phyloP scores from a whole-genome alignment of 495 filamentous ascomycete species.

The Penicillium argentinense region DNA sequence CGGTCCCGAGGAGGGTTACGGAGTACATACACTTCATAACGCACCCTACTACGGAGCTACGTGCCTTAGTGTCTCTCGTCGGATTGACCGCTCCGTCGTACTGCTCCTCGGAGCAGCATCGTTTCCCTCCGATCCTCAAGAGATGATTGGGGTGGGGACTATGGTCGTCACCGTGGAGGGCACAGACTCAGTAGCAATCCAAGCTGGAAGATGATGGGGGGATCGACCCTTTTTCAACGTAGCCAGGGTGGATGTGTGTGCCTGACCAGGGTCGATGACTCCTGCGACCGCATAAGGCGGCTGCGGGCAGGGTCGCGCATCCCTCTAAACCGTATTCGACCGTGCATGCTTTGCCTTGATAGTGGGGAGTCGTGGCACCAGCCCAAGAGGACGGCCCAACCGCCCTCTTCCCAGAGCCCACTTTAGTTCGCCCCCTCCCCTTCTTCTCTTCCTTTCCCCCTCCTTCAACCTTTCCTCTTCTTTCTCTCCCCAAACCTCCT shows the following conservation, averaged over 20 bases:
- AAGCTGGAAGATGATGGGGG: constrained; percentile 16
- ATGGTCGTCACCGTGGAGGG: constrained; percentile 14
- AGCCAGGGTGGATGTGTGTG: constrained; percentile 1
- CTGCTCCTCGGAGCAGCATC: too few species aligned
- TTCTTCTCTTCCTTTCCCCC: constrained; percentile 6
- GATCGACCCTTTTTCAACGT: constrained; percentile 15
- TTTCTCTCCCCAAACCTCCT: constrained; percentile 15
- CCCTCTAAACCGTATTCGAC: constrained; percentile 38
- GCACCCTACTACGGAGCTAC: background rate
- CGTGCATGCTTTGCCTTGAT: constrained; percentile 34
- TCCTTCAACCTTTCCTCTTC: constrained; percentile 22
- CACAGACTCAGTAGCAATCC: constrained; percentile 29
- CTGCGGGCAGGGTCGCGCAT: constrained; percentile 21
- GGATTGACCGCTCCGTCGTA: constrained; percentile 6
- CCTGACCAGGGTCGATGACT: constrained; percentile 3
- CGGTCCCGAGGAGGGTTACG: background rate
- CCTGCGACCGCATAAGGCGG: constrained; percentile 8
- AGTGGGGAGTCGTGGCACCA: constrained; percentile 49
- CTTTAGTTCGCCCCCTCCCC: constrained; percentile 23
- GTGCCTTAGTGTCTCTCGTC: background rate
- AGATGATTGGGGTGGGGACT: too few species aligned
- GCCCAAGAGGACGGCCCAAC: constrained; percentile 45
- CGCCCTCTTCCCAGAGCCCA: constrained; percentile 32
- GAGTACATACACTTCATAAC: background rate
- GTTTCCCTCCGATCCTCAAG: too few species aligned